phyloP scores from a whole-genome alignment of 345 rosid genomes.

The Hibiscus mutabilis region DNA sequence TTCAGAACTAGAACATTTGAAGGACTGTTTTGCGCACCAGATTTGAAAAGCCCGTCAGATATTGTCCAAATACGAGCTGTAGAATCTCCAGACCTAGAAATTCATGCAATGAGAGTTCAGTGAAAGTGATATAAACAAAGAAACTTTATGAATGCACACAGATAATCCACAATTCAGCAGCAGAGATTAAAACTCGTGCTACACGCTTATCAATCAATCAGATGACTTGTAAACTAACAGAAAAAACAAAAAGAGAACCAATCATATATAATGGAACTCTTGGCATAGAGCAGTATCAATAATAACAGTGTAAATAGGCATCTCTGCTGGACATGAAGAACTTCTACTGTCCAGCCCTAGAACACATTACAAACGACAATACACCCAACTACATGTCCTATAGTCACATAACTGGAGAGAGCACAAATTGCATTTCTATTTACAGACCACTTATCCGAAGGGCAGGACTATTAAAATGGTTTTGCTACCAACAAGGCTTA shows the following conservation, averaged over 20 bases:
- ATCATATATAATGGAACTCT: neutral
- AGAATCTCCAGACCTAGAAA: conserved; percentile 98
- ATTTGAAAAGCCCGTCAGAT: conserved; percentile 49
- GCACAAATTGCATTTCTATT: neutral
- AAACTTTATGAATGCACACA: neutral
- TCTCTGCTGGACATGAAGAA: neutral
- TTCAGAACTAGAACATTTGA: conserved; percentile 61
- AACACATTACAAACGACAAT: neutral
- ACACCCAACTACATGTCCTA: neutral
- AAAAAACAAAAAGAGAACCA: neutral
- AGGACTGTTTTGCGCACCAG: conserved; percentile 44
- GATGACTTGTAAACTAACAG: neutral
- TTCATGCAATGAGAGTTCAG: too few relatives aligned
- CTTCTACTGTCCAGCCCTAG: neutral
- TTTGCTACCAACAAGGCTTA: neutral
- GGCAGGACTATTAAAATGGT: neutral
- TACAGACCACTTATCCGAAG: neutral
- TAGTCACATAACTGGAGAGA: neutral
- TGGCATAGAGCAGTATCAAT: neutral
- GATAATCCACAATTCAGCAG: neutral
- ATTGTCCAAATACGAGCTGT: conserved; percentile 97
- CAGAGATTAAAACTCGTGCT: neutral
- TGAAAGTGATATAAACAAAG: too few relatives aligned
- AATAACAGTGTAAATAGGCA: neutral
- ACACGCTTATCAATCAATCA: neutral